Percentiles rank a stretch among this genome's conserved stretches.
Conservation (phyloP, 164 flowering plant species). For the Paratinospora sagittata region DNA sequence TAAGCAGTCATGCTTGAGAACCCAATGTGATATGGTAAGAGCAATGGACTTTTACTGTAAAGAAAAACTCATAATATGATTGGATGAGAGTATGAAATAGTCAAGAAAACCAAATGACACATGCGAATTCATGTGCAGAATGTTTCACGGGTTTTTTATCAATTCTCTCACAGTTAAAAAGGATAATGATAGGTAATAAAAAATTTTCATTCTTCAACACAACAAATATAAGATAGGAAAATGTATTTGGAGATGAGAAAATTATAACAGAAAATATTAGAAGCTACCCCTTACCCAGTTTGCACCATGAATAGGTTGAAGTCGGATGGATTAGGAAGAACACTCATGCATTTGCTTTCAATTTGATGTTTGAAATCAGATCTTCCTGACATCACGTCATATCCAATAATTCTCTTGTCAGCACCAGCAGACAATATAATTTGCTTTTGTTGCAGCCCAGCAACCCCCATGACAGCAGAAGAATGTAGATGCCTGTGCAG, state of each 20-base stretch:
- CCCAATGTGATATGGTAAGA: not conserved
- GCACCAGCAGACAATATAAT: slow-evolving; percentile 76
- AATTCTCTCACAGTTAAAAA: not conserved
- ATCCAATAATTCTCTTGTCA: slow-evolving; percentile 81
- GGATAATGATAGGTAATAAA: not conserved
- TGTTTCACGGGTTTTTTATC: not conserved
- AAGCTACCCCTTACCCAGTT: slow-evolving; percentile 49
- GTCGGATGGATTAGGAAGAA: slow-evolving; percentile 86
- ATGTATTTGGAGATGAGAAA: not conserved
- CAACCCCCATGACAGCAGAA: slow-evolving; percentile 96
- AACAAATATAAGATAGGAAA: not conserved
- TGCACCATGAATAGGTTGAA: slow-evolving; percentile 94
- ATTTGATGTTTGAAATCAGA: slow-evolving; percentile 68
- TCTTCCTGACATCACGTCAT: slow-evolving; percentile 51
- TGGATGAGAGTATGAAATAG: not conserved
- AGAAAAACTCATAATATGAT: too few species aligned
- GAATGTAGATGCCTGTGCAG: slow-evolving; percentile 74
- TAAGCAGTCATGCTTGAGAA: not conserved
- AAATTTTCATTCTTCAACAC: not conserved
- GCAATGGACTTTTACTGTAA: not conserved
- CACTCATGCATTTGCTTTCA: slow-evolving; percentile 91
- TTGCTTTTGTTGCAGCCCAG: slow-evolving; percentile 73
- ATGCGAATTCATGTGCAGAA: not conserved
- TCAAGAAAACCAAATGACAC: not conserved
- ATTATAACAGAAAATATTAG: not conserved